phyloP scores from a whole-genome alignment of 805 yeast genomes.

The Metschnikowia borealis region DNA sequence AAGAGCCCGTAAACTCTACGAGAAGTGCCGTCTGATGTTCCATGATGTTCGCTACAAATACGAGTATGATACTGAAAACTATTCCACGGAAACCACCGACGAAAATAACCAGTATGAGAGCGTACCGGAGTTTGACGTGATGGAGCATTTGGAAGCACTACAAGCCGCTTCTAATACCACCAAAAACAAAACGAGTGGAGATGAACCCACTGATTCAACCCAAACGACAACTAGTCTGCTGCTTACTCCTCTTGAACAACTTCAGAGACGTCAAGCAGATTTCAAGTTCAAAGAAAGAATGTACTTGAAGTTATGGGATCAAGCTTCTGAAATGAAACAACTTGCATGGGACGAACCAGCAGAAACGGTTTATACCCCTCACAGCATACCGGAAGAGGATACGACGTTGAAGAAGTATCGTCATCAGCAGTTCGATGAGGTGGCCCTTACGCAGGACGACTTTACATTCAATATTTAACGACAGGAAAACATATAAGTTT shows the following conservation, averaged over 20 bases:
- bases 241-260: slow-evolving; percentile 1
- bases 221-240: not conserved
- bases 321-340: slow-evolving; percentile 5
- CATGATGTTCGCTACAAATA: slow-evolving; percentile 24
- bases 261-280: slow-evolving; percentile 1
- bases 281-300: slow-evolving; percentile 7
- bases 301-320: slow-evolving; percentile 9
- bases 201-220: not conserved
- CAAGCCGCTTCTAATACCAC: not conserved
- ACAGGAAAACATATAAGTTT: not conserved
- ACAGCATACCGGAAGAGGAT: not conserved
- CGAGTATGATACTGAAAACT: slow-evolving; percentile 21
- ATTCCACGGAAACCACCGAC: slow-evolving; percentile 5
- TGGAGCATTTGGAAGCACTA: slow-evolving; percentile 11
- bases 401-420: not conserved
- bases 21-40: slow-evolving; percentile 25
- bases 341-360: slow-evolving; percentile 7
- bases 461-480: not conserved
- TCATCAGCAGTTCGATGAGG: not conserved
- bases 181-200: not conserved
- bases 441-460: slow-evolving; percentile 1
- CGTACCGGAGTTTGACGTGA: slow-evolving; percentile 11
- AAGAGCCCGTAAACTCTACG: slow-evolving; percentile 17
- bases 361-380: not conserved
- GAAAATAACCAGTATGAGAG: slow-evolving; percentile 4